Evolutionary conservation across 2,329 filamentous ascomycete genomes (phyloP).

Genomic region (Fusarium neocosmosporiellum): DNA sequence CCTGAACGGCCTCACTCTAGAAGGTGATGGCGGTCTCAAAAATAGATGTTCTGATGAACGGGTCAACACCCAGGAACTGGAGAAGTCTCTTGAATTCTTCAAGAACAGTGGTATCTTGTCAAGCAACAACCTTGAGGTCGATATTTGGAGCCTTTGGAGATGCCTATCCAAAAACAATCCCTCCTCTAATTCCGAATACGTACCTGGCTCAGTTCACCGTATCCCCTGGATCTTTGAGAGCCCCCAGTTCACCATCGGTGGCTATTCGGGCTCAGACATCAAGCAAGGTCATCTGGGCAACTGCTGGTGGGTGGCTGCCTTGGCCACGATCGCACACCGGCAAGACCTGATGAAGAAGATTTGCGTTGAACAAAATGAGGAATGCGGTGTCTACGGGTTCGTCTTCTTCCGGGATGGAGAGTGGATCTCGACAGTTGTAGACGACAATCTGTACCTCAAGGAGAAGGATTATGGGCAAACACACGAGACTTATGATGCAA

Average conservation of each 20-base stretch:
- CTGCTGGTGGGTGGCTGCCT: constrained; percentile 78
- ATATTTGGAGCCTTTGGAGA: constrained; percentile 22
- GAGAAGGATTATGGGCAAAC: constrained; percentile 55
- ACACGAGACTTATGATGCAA: constrained; percentile 51
- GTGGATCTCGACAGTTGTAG: constrained; percentile 77
- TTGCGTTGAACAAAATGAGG: constrained; percentile 75
- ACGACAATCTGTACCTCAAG: constrained; percentile 67
- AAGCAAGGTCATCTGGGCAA: constrained; percentile 67
- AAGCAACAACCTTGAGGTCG: constrained; percentile 26
- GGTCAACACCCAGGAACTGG: constrained; percentile 12
- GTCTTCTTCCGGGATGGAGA: constrained; percentile 78
- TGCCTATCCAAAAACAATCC: constrained; percentile 16
- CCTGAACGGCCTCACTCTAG: constrained; percentile 3
- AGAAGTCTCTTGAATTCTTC: constrained; percentile 25
- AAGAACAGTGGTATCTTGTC: constrained; percentile 22
- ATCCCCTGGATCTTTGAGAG: constrained; percentile 57
- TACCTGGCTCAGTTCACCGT: constrained; percentile 55
- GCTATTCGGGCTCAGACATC: constrained; percentile 55
- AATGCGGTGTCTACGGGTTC: constrained; percentile 77
- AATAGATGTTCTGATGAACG: background rate
- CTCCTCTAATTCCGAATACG: background rate
- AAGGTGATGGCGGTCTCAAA: constrained; percentile 23
- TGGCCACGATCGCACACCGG: constrained; percentile 76
- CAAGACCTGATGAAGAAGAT: constrained; percentile 72
- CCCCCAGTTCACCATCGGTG: constrained; percentile 54